Evolutionary conservation across 441 rosid genomes (phyloP).

Genomic region (Syzygium syzygioides): DNA sequence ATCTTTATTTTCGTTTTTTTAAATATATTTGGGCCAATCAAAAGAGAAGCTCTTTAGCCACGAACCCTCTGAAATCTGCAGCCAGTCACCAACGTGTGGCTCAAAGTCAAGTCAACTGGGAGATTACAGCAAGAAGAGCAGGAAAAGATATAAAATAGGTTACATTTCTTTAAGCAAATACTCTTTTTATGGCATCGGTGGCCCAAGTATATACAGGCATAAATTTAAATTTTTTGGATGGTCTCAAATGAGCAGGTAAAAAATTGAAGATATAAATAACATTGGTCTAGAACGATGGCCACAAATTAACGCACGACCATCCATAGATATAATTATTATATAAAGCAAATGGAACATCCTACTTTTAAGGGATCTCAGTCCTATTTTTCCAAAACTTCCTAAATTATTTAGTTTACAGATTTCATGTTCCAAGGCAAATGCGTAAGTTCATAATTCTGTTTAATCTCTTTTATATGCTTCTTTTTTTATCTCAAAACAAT

Average conservation of each 20-base stretch:
- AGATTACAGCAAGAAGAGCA: not conserved
- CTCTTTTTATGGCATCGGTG: no score
- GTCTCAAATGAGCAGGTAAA: not conserved
- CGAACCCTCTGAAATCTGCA: not conserved
- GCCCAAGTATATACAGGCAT: not conserved
- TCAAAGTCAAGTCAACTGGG: not conserved
- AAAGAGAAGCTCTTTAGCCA: not conserved
- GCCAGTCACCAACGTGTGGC: not conserved
- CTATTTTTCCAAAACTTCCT: not conserved
- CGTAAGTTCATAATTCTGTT: not conserved
- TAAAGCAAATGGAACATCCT: no score
- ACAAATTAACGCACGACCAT: not conserved
- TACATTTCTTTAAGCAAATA: not conserved
- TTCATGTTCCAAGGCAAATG: not conserved
- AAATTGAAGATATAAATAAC: not conserved
- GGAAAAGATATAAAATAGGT: not conserved
- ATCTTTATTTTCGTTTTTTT: not conserved
- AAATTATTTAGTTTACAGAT: not conserved
- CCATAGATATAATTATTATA: not conserved
- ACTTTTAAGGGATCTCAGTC: not conserved
- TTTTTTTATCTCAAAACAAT: no score
- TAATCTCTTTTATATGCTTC: not conserved
- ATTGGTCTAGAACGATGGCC: not conserved
- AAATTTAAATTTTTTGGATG: not conserved
- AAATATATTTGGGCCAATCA: not conserved